Evolutionary conservation across 345 rosid species (phyloP).

Genomic region (Mercurialis annua): DNA sequence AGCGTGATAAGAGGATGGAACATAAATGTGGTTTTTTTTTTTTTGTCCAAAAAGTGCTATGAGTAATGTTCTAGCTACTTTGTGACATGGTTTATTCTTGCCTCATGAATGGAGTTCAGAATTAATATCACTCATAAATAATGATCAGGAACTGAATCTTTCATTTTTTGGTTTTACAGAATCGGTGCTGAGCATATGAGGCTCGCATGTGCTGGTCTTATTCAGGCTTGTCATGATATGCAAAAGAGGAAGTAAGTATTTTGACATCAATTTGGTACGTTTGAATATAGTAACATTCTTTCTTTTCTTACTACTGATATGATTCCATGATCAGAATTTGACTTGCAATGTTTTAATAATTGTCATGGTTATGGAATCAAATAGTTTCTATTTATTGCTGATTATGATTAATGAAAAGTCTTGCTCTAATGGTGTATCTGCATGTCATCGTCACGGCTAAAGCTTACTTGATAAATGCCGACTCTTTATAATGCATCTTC

Average conservation of each 20-base stretch:
- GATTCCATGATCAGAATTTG: too few relatives aligned
- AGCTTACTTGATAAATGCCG: neutral
- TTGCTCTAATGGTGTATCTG: neutral
- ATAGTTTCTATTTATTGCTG: too few relatives aligned
- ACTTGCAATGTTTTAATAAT: too few relatives aligned
- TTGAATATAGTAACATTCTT: neutral
- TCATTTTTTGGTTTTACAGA: constrained; percentile 22
- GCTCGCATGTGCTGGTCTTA: constrained; percentile 35
- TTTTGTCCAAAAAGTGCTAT: too few relatives aligned
- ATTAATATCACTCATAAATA: neutral
- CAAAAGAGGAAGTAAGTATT: constrained; percentile 30
- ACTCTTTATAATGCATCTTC: neutral
- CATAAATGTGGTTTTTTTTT: neutral
- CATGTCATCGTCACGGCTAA: neutral
- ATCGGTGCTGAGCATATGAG: constrained; percentile 49
- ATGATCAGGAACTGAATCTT: neutral
- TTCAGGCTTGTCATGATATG: constrained; percentile 36
- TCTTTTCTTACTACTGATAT: neutral
- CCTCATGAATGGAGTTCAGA: neutral
- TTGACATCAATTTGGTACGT: neutral
- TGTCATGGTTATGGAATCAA: too few relatives aligned
- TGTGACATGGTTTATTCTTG: neutral
- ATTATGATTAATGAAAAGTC: neutral
- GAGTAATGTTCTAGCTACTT: neutral
- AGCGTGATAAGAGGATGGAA: neutral